These are phyloP conservation scores for Beauveria asiatica DNA, from an alignment of 2,329 filamentous ascomycete species.

Conservation along the genomic window DNA sequence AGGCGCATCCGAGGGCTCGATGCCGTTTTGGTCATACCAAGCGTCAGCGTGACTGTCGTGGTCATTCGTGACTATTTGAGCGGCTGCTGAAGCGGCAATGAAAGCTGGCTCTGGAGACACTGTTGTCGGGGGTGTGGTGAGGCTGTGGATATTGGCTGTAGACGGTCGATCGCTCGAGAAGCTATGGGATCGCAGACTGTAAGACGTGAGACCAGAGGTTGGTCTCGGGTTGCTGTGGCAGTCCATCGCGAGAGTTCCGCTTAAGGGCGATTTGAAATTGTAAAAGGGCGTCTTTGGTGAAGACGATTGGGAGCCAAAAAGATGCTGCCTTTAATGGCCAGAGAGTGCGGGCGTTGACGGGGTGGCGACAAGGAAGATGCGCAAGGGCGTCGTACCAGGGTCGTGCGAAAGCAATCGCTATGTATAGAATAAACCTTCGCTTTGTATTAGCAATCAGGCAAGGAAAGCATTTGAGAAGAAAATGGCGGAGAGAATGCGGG, in stretches of 20 bases:
- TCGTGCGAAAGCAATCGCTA: conserved; percentile 8
- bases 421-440: neutral
- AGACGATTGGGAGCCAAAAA: neutral
- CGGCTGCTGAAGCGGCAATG: conserved; percentile 79
- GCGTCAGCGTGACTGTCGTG: conserved; percentile 66
- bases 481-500: neutral
- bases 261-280: neutral
- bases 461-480: neutral
- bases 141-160: conserved; percentile 44
- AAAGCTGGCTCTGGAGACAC: conserved; percentile 76
- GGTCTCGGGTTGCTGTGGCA: conserved; percentile 20
- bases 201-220: conserved; percentile 26
- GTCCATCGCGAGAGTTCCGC: neutral
- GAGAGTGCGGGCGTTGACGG: neutral
- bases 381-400: conserved; percentile 2
- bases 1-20: conserved; percentile 56
- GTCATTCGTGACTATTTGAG: conserved; percentile 84
- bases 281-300: neutral
- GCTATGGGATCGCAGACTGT: conserved; percentile 44
- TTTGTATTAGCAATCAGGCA: conserved; percentile 5
- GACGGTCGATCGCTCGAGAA: conserved; percentile 66
- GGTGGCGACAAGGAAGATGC: neutral
- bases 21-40: conserved; percentile 60
- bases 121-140: conserved; percentile 57
- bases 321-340: neutral